Percentiles rank a stretch among this genome's conserved stretches.
Conservation (phyloP, 257 asterid species). For the Cinchona pubescens region DNA sequence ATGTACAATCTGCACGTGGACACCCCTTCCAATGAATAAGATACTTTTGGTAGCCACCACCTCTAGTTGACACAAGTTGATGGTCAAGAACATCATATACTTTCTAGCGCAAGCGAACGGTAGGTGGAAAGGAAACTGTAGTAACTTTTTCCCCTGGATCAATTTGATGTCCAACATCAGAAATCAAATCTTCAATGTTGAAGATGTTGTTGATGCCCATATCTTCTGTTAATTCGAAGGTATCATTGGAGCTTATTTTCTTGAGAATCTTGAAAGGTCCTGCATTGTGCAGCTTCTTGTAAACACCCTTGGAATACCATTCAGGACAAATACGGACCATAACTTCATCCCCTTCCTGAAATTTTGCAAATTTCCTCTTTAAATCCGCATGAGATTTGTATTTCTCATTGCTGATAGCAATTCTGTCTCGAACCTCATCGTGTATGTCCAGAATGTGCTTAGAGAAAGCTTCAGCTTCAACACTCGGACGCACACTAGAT, state of each 20-base stretch:
- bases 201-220: not conserved
- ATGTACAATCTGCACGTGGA: too few species aligned
- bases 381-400: too few species aligned
- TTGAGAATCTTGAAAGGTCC: not conserved
- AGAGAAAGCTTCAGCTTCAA: not conserved
- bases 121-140: not conserved
- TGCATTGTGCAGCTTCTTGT: not conserved
- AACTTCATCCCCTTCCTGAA: not conserved
- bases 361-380: not conserved
- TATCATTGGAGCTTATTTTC: not conserved
- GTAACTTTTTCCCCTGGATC: not conserved
- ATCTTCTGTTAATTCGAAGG: not conserved
- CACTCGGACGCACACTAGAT: not conserved
- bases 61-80: slow-evolving; percentile 1
- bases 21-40: not conserved
- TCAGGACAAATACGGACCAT: not conserved
- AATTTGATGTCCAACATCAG: not conserved
- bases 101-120: not conserved
- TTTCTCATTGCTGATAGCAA: not conserved
- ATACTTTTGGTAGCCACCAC: not conserved
- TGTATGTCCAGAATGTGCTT: not conserved
- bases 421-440: not conserved
- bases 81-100: not conserved
- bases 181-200: not conserved
- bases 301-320: not conserved